Evolutionary conservation across 2,329 filamentous ascomycete genomes (phyloP), one percentile per base, ranked within the genome.

Genomic region (Botryotinia globosa): DNA sequence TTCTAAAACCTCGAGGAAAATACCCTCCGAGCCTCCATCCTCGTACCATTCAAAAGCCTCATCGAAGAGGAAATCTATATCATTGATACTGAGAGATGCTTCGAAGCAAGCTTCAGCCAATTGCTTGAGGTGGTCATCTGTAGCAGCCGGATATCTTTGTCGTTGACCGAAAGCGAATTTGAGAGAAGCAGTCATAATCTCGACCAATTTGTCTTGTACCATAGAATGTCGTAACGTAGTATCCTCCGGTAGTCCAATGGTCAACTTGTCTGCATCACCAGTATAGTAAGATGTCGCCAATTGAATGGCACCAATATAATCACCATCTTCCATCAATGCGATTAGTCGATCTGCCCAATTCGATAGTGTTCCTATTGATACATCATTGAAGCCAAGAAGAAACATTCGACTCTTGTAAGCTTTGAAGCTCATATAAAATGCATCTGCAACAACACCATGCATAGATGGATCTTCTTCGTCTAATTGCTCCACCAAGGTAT

Each of bases 351-450:
- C 96, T 3, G 96, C 95, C 96, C 96, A 99, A 77, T 99, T 99
- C 0, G 96, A 98, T 48, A 99, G 83, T 7, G 92, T 92, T 2
- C 96, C 96, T 65, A 98, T 93, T 0, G 94, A 93, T 58, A 98
- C 85, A 79, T 98, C 95, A 79, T 95, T 96, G 83, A 95, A 94
- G n/a, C 96, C 94, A 14, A 99, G 86, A 6, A 98, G 84, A 79
- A 99, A 99, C 51, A 98, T 85, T 44, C 95, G 89, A 8, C 96
- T 94, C 82, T 98, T 99, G 83, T 98, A 99, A 5, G 94, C 88
- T 79, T 93, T 94, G 82, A 98, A 95, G 82, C 95, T 98, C 94
- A 98, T 98, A 80, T 95, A 95, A 78, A 98, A 99, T 0, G 94
- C 96, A 85, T 99, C 96, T 12, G 95, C 95, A 65, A 98, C 93